Evolutionary conservation across 768 basidiomycete genomes (phyloP).

Genomic region (Cytidiella melzeri): DNA sequence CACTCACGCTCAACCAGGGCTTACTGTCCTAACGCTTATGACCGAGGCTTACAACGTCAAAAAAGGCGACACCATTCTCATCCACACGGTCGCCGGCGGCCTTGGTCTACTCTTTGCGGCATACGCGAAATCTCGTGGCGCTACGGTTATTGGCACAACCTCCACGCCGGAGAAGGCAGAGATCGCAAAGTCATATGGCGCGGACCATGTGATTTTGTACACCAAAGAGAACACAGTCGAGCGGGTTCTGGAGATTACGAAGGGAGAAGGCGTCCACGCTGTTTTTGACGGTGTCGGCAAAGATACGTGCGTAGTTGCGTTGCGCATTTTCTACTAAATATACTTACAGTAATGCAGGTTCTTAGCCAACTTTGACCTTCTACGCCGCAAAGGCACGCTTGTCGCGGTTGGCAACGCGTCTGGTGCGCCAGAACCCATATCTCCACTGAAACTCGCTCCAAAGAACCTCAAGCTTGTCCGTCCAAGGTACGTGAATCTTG

Average conservation of each 20-base stretch:
- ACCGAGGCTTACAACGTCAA: constrained; percentile 83
- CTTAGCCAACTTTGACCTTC: constrained; percentile 73
- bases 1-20: constrained; percentile 26
- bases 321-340: not conserved
- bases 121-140: constrained; percentile 64
- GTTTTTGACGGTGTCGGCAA: constrained; percentile 93
- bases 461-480: constrained; percentile 80
- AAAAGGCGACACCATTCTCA: constrained; percentile 68
- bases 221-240: constrained; percentile 65
- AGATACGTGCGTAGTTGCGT: constrained; percentile 60
- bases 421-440: constrained; percentile 72
- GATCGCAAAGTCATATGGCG: constrained; percentile 70
- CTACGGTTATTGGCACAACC: constrained; percentile 89
- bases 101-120: constrained; percentile 66
- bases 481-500: constrained; percentile 51
- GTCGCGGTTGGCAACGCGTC: constrained; percentile 92
- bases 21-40: constrained; percentile 72
- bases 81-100: constrained; percentile 90
- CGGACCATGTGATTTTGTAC: constrained; percentile 81
- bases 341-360: constrained; percentile 38
- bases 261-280: constrained; percentile 75
- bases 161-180: constrained; percentile 78
- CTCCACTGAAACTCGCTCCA: constrained; percentile 61
- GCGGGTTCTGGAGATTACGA: constrained; percentile 67
- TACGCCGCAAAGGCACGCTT: constrained; percentile 83